Evolutionary conservation across 1,139 yeast genomes (phyloP).

Genomic region (Kodamaea ohmeri): DNA sequence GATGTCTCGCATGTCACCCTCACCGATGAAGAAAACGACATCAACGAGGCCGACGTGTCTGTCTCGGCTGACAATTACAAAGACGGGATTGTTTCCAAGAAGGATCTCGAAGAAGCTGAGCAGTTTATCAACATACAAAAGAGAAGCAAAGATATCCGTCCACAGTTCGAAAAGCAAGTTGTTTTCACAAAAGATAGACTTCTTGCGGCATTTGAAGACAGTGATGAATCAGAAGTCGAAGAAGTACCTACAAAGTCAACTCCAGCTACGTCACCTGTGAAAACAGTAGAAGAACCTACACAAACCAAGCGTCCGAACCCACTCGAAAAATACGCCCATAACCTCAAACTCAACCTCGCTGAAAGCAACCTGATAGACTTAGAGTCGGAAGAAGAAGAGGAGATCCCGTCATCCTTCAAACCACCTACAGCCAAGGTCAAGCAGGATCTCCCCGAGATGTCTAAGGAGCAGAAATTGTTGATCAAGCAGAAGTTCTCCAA

Average conservation of each 20-base stretch:
- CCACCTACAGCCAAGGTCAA: not conserved
- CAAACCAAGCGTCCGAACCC: conserved; percentile 20
- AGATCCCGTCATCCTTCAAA: conserved; percentile 9
- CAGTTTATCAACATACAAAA: conserved; percentile 38
- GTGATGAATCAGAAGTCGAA: conserved; percentile 20
- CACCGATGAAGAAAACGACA: conserved; percentile 44
- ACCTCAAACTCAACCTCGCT: conserved; percentile 25
- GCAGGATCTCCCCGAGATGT: conserved; percentile 28
- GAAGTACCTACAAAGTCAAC: conserved; percentile 19
- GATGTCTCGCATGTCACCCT: conserved; percentile 36
- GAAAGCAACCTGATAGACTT: conserved; percentile 22
- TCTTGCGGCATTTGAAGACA: conserved; percentile 34
- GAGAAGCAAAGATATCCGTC: conserved; percentile 32
- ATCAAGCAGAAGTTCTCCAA: conserved; percentile 38
- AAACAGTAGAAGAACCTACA: conserved; percentile 5
- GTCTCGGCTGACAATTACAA: conserved; percentile 16
- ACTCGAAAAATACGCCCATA: conserved; percentile 37
- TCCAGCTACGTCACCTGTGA: conserved; percentile 39
- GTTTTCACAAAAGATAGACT: conserved; percentile 34
- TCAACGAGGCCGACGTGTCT: conserved; percentile 23
- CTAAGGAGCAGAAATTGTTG: conserved; percentile 36
- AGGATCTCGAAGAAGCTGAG: conserved; percentile 35
- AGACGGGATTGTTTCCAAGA: conserved; percentile 19
- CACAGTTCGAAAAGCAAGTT: conserved; percentile 30
- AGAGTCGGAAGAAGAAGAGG: conserved; percentile 24